phyloP scores from a whole-genome alignment of 768 basidiomycete genomes.

The Boletus coccyginus region DNA sequence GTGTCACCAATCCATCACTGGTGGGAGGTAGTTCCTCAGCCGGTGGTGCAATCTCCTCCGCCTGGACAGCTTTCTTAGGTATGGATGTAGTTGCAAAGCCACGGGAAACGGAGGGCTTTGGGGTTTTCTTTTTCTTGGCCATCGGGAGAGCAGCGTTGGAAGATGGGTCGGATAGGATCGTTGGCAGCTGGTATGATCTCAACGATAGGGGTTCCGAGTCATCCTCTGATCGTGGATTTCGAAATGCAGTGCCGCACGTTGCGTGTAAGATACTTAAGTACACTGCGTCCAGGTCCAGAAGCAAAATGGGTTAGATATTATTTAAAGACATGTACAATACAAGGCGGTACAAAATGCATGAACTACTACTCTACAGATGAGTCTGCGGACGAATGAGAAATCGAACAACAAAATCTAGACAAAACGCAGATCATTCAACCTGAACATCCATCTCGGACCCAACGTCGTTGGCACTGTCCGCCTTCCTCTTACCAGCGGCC shows the following conservation, averaged over 20 bases:
- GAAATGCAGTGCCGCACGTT: neutral
- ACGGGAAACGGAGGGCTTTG: conserved; percentile 63
- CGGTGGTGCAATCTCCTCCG: conserved; percentile 23
- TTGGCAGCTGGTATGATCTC: neutral
- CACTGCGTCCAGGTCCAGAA: neutral
- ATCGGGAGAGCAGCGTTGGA: conserved; percentile 32
- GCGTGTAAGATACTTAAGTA: too few species aligned
- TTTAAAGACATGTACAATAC: conserved; percentile 30
- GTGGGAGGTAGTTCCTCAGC: conserved; percentile 3
- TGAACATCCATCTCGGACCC: conserved; percentile 26
- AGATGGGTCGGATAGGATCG: neutral
- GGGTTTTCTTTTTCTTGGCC: conserved; percentile 86
- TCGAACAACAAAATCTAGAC: conserved; percentile 10
- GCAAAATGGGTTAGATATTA: conserved; percentile 17
- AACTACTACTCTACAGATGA: conserved; percentile 33
- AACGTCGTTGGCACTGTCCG: conserved; percentile 21
- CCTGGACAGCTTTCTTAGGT: conserved; percentile 62
- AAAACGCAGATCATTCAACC: conserved; percentile 21
- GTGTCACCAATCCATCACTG: conserved; percentile 2
- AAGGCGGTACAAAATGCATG: conserved; percentile 27
- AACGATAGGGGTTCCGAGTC: neutral
- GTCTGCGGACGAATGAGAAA: conserved; percentile 11
- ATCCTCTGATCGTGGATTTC: neutral
- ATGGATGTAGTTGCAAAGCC: conserved; percentile 83
- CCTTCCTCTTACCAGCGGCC: conserved; percentile 30